phyloP scores from a whole-genome alignment of 2,329 filamentous ascomycete genomes.

The Fusarium sp. region DNA sequence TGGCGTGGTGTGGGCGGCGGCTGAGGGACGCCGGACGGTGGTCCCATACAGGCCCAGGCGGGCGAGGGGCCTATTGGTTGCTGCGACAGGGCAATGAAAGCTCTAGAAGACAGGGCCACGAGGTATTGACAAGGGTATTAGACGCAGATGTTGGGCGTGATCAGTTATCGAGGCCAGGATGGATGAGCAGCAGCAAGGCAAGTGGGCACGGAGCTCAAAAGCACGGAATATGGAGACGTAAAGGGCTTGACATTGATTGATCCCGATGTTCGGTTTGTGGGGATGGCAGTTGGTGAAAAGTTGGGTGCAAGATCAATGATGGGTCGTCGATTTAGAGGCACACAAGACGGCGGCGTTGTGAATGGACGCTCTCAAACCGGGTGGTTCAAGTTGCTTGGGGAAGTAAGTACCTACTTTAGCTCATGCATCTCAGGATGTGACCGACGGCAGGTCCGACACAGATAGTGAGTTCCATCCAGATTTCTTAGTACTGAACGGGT shows the following conservation, averaged over 20 bases:
- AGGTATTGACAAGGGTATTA: conserved; percentile 24
- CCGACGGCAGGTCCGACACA: conserved; percentile 31
- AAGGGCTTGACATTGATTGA: background rate
- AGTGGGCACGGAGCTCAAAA: conserved; percentile 1
- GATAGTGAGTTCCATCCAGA: conserved; percentile 1
- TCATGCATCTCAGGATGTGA: conserved; percentile 18
- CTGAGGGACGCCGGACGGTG: conserved; percentile 39
- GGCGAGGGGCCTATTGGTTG: conserved; percentile 36
- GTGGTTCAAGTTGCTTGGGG: conserved; percentile 14
- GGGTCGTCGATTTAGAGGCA: conserved; percentile 3
- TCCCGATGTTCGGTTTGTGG: background rate
- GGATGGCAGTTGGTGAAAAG: background rate
- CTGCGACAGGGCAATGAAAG: conserved; percentile 20
- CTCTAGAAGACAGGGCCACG: conserved; percentile 24
- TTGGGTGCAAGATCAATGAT: background rate
- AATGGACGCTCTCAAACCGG: background rate
- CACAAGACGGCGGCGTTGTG: background rate
- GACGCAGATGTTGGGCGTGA: conserved; percentile 8
- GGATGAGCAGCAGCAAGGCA: background rate
- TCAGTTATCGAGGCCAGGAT: background rate
- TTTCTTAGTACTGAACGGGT: background rate
- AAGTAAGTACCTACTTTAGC: conserved; percentile 16
- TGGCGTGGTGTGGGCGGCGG: conserved; percentile 37
- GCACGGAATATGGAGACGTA: background rate
- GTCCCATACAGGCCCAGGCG: conserved; percentile 32